Percentiles rank a stretch among this genome's conserved stretches.
Evolutionary conservation across 805 yeast genomes (phyloP).

Genomic region (Candida oleophila): DNA sequence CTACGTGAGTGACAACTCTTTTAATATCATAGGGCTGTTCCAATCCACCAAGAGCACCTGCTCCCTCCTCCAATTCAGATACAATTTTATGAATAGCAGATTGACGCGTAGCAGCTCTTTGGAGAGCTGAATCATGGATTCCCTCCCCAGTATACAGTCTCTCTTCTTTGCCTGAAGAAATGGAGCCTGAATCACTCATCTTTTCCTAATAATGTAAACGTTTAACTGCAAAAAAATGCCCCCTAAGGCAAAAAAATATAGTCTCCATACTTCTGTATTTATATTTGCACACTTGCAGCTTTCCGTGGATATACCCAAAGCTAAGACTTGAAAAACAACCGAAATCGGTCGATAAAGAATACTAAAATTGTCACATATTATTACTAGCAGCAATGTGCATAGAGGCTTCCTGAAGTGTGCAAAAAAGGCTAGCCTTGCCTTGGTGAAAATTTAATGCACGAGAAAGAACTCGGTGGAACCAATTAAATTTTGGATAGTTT

Average conservation of each 20-base stretch:
- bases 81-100: conserved; percentile 30
- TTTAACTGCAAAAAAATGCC: no score
- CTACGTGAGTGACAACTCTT: conserved; percentile 29
- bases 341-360: not conserved
- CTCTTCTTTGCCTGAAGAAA: not conserved
- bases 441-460: no score
- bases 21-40: conserved; percentile 54
- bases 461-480: no score
- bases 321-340: not conserved
- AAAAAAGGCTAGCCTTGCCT: no score
- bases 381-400: no score
- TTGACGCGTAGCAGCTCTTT: not conserved
- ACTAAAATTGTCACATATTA: not conserved
- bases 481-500: no score
- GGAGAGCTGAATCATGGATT: not conserved
- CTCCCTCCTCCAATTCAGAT: conserved; percentile 35
- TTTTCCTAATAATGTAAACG: no score
- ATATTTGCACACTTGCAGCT: not conserved
- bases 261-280: not conserved
- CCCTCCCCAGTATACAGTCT: not conserved
- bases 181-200: not conserved
- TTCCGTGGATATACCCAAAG: not conserved
- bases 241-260: no score
- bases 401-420: no score
- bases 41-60: conserved; percentile 53